Conservation (phyloP, 352 stramenopile genomes). For the Phytophthora uliginosa region DNA sequence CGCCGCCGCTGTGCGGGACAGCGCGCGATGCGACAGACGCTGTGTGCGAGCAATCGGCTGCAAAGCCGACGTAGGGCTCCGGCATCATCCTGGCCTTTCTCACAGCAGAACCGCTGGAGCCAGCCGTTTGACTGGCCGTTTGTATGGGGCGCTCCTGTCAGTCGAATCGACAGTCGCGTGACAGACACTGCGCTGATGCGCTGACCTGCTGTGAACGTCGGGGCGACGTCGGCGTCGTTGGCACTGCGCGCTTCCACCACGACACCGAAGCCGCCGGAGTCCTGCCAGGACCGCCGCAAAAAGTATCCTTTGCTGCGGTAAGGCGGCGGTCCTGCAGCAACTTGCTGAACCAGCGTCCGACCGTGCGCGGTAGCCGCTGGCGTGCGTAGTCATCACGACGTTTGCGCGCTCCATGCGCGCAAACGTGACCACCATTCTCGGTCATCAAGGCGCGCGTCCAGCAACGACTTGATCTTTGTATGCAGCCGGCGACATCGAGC, state of each 20-base stretch:
- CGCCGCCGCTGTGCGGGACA: conserved; percentile 8
- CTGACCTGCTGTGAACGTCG: conserved; percentile 4
- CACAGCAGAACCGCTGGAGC: not conserved
- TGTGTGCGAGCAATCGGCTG: conserved; percentile 23
- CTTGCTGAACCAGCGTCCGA: conserved; percentile 7
- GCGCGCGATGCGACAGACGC: conserved; percentile 12
- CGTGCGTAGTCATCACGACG: not conserved
- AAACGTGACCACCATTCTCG: conserved; percentile 3
- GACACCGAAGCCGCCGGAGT: not conserved
- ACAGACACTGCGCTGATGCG: conserved; percentile 9
- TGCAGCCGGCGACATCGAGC: not conserved
- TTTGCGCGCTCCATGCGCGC: conserved; percentile 5
- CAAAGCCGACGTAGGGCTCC: conserved; percentile 4
- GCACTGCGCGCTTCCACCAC: not conserved
- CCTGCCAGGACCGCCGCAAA: not conserved
- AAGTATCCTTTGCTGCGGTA: conserved; percentile 4
- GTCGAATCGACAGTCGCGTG: conserved; percentile 6
- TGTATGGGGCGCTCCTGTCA: not conserved
- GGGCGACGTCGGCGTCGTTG: not conserved
- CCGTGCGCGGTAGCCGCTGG: conserved; percentile 4
- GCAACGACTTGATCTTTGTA: conserved; percentile 9
- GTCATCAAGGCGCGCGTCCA: conserved; percentile 3
- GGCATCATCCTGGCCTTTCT: conserved; percentile 16
- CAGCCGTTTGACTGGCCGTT: conserved; percentile 9
- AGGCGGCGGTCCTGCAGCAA: not conserved